Base-by-base conservation (phyloP, 2,329 filamentous ascomycete species). In the Paraphaeosphaeria sporulosa region DNA sequence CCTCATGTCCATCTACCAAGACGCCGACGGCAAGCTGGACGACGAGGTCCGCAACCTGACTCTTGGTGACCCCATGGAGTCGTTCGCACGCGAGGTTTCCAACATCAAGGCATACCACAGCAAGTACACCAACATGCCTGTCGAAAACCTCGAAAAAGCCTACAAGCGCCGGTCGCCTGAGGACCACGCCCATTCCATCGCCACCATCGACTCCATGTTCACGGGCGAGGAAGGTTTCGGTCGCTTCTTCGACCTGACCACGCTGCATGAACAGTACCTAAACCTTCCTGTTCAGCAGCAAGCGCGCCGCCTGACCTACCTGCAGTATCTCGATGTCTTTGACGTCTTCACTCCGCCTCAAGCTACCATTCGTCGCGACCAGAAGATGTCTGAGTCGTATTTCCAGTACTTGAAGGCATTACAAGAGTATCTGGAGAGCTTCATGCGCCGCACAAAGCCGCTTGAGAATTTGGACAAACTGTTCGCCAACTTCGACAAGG, bases 181-280 rank as follows among this genome's bases (percentile, higher is more conserved):
- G 46, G 89, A 90, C 65, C 86, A 88, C 52, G 72, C 71, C 4
- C 87, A 90, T 49, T 81, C 84, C 1, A 78, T 86, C 58, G 87
- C 87, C 46, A 87, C 94, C 55, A 89, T 97, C 50, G 94, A 98
- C 73, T 88, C 88, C 59, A 90, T 98, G 83, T 99, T 99, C 78
- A 96, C 93, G 0, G 95, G 95, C 63, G 96, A 99, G 79, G 95
- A 99, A 78, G 90, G 90, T 0, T 97, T 91, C 71, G 95, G 95
- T 46, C 90, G 93, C 68, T 99, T 92, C 79, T 91, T 99, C 71
- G 95, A 99, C 77, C 81, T 99, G 49, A 94, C 90, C 19, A 86
- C 84, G 42, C 87, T 89, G 67, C 94, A 98, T 78, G 94, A 98
- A 73, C 85, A 90, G 15, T 99, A 93, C 74, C 85, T 97, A 61